Evolutionary conservation across 179 eudicot genomes (phyloP).

Genomic region (Spergularia azorica): DNA sequence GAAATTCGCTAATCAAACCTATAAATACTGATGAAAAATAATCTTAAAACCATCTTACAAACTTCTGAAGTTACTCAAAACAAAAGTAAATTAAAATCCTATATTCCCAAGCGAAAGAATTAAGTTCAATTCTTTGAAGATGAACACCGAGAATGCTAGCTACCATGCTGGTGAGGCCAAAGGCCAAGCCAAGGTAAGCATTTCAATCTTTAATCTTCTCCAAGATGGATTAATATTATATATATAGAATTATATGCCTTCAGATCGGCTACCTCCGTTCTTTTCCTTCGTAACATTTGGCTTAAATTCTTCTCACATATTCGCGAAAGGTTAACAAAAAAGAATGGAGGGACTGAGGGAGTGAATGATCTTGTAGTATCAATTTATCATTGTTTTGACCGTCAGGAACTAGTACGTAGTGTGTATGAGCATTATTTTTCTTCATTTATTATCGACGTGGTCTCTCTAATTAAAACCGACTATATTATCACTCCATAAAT

Average conservation of each 20-base stretch:
- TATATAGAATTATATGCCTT: too few species aligned
- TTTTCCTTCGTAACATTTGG: background rate
- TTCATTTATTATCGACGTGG: too few species aligned
- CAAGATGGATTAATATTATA: too few species aligned
- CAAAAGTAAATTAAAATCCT: background rate
- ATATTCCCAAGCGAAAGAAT: background rate
- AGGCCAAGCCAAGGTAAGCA: constrained; percentile 39
- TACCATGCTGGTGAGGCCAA: constrained; percentile 50
- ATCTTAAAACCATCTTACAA: background rate
- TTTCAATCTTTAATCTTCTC: background rate
- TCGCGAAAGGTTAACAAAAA: too few species aligned
- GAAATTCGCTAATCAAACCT: background rate
- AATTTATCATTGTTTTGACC: too few species aligned
- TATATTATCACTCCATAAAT: too few species aligned
- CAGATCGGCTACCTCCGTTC: background rate
- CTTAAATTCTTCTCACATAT: background rate
- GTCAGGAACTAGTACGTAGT: too few species aligned
- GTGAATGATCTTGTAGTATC: too few species aligned
- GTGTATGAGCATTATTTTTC: too few species aligned
- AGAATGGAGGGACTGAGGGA: too few species aligned
- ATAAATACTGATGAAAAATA: background rate
- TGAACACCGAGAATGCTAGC: constrained; percentile 45
- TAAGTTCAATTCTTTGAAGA: constrained; percentile 13
- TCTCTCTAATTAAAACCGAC: too few species aligned
- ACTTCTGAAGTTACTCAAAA: background rate